Conservation (phyloP, 331 rosid species). For the Quercus tomentella region DNA sequence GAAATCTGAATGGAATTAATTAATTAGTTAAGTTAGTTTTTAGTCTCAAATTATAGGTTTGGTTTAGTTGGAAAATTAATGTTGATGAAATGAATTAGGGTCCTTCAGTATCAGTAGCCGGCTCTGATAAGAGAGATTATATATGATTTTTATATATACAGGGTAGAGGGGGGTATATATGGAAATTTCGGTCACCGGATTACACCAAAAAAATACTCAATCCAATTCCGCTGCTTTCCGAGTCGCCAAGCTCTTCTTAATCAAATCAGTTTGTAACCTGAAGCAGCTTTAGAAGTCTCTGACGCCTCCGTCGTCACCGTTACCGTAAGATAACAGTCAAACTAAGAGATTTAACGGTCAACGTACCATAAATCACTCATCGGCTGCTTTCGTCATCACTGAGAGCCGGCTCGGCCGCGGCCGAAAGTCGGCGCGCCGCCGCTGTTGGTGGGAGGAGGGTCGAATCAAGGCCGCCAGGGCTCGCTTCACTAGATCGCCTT, state of each 20-base stretch:
- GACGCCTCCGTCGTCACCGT: conserved; percentile 17
- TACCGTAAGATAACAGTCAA: background rate
- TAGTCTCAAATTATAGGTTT: background rate
- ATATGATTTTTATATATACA: conserved; percentile 28
- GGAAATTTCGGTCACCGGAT: conserved; percentile 30
- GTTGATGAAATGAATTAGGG: conserved; percentile 12
- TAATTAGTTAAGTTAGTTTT: background rate
- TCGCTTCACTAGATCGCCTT: conserved; percentile 79
- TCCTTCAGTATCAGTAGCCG: conserved; percentile 42
- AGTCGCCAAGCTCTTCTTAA: conserved; percentile 3
- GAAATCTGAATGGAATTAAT: background rate
- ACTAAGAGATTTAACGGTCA: background rate
- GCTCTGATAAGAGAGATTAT: conserved; percentile 5
- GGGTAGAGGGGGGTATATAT: conserved; percentile 17
- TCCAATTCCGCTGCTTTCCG: conserved; percentile 12
- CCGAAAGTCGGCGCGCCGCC: conserved; percentile 58
- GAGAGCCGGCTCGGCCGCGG: conserved; percentile 88
- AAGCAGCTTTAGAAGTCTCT: conserved; percentile 1
- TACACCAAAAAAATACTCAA: conserved; percentile 19
- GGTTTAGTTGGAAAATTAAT: background rate
- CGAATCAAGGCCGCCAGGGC: conserved; percentile 83
- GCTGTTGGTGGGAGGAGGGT: conserved; percentile 83
- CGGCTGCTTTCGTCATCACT: conserved; percentile 57
- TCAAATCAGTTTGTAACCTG: background rate
- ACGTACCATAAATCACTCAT: conserved; percentile 15